Base-by-base conservation (phyloP, 495 filamentous ascomycete genomes). In the Penicillium atrosanguineum region DNA sequence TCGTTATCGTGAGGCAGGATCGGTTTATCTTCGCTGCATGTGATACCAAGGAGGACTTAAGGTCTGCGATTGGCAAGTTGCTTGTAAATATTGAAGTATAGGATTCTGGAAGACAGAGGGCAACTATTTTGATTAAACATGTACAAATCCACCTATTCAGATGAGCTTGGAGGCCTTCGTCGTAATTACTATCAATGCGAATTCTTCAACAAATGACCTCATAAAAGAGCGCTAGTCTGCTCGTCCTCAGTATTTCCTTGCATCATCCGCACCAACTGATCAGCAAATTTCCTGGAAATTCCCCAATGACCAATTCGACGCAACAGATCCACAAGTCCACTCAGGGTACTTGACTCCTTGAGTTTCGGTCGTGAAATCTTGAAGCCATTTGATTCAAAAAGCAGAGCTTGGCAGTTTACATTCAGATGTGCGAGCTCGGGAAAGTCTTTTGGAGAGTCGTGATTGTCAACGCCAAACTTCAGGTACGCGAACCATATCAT, bases 21-120 rank as follows among this genome's bases (percentile, higher is more conserved):
- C 55, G 65, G 7, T 68, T 65, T 40, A 53, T 65, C 29, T 68
- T 57, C 48, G 64, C 61, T 26, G 57, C 64, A 5, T 64, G 59
- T 47, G 29, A 48, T 23, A 61, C 7, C 15, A 39, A 11, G 12
- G 42, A 53, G 11, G 57, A 66, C 19, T 48, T 63, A 7, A 18
- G 44, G 18, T 45, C 20, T 11, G 54, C 20, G 26, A 28, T 28
- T 28, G 26, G 26, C 26, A 28, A 28, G 26, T 28, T 28, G 26
- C 7, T 28, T 28, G 26, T 7, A 28, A 28, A 28, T 28, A 28
- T 28, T 28, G 26, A 28, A 28, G 4, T 4, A 28, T 28, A 28
- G 26, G 7, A 28, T 28, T 7, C 26, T 28, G 26, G 26, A 28
- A 28, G n/a, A n/a, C n/a, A n/a, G n/a, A n/a, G n/a, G n/a, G n/a